phyloP scores from a whole-genome alignment of 805 yeast species.

The Wickerhamiella cacticola region DNA sequence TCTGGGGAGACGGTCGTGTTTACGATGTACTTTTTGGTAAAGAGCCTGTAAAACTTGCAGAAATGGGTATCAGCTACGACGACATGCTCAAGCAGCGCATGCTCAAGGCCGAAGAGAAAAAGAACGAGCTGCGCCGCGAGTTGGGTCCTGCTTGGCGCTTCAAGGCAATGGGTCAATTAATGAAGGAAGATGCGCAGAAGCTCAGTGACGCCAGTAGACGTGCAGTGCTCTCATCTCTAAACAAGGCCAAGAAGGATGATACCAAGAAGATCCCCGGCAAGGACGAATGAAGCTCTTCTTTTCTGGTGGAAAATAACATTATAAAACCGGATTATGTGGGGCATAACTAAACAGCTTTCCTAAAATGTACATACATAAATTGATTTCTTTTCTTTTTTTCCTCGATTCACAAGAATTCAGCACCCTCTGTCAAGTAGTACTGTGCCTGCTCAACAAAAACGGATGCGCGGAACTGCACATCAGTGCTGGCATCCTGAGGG shows the following conservation, averaged over 20 bases:
- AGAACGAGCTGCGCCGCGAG: constrained; percentile 39
- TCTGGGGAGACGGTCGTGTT: constrained; percentile 86
- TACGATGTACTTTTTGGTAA: constrained; percentile 73
- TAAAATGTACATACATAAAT: not conserved
- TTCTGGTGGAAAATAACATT: no score
- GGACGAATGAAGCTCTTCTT: not conserved
- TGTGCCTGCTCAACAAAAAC: constrained; percentile 14
- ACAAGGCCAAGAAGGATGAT: not conserved
- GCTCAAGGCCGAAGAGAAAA: constrained; percentile 38
- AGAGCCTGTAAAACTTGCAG: constrained; percentile 65
- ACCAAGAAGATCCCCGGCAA: not conserved
- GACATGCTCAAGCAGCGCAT: constrained; percentile 41
- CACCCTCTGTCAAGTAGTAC: constrained; percentile 8
- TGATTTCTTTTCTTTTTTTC: not conserved
- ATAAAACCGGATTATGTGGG: no score
- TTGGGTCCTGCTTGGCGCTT: constrained; percentile 51
- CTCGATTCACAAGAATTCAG: not conserved
- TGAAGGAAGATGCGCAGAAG: constrained; percentile 35
- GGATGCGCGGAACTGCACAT: constrained; percentile 10
- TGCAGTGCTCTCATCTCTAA: constrained; percentile 19
- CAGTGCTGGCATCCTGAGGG: constrained; percentile 13
- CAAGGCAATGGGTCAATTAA: constrained; percentile 36
- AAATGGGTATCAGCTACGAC: constrained; percentile 53
- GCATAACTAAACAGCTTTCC: no score
- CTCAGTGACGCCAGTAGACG: constrained; percentile 20